Base-by-base conservation (phyloP, 1,139 yeast genomes). In the Meyerozyma smithsonii region DNA sequence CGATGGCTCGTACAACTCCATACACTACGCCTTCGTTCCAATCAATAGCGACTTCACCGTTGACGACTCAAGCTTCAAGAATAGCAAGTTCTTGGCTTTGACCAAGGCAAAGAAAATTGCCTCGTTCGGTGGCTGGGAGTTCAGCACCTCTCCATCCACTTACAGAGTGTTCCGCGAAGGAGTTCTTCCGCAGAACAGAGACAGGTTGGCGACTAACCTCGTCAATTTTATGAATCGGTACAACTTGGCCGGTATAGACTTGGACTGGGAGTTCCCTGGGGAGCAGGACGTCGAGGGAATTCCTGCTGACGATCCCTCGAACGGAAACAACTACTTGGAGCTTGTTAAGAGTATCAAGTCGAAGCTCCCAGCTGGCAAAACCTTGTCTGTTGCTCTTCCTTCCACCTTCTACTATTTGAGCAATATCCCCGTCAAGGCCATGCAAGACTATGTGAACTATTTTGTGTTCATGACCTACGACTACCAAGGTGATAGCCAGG, bases 221-320 rank as follows among this genome's bases (percentile, higher is more conserved):
- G 48, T 45, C 12, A 25, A 38, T 2, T 49, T 53, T 40, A 35
- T 51, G n/a, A 40, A 39, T 2, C 35, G 40, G 24, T 35, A 52
- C 32, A 40, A 42, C 12, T 47, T 54, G 38, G 58, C 54, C 44
- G 57, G 58, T n/a, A 43, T 52, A 32, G 51, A 54, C 37, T 43
- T 54, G 4, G 58, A 54, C 41, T 54, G 58, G 58, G 58, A 54
- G 43, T 54, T 47, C 32, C 58, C 58, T 25, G 46, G 46, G 14
- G 44, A 44, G 14, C 34, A 42, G 10, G 46, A 36, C 24, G 36
- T 41, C 15, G 23, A 44, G 8, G 47, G 45, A 8, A 48, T 50
- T 12, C 50, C 52, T 23, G 44, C 38, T 15, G 51, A 39, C 37
- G 37, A 44, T 36, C 39, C 28, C 20, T 35, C 39, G 3, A 40